phyloP scores from a whole-genome alignment of 2,329 filamentous ascomycete species.

The Raffaelea deltoideospora region DNA sequence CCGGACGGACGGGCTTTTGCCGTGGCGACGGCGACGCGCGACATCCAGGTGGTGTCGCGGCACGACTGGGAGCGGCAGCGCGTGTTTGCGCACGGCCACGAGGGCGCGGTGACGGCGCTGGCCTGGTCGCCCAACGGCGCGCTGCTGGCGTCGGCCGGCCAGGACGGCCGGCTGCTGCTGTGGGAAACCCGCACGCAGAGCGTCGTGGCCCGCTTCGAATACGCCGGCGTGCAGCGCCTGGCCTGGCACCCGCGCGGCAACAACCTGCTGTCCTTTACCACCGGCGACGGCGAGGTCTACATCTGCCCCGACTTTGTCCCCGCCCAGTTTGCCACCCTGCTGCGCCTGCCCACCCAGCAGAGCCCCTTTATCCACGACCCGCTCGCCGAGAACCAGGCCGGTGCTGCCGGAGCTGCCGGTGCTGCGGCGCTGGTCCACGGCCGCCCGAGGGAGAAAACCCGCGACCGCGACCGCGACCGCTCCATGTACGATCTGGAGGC shows the following conservation, averaged over 20 bases:
- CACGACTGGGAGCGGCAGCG: constrained; percentile 82
- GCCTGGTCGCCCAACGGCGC: constrained; percentile 94
- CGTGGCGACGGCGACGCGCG: constrained; percentile 63
- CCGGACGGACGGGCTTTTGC: constrained; percentile 88
- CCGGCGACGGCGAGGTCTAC: constrained; percentile 81
- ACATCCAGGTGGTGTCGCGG: constrained; percentile 77
- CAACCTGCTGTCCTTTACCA: constrained; percentile 85
- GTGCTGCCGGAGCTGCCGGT: background rate
- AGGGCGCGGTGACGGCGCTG: constrained; percentile 69
- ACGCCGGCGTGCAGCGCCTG: constrained; percentile 70
- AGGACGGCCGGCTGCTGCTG: constrained; percentile 55
- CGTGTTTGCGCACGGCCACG: constrained; percentile 63
- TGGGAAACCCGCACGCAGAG: constrained; percentile 88
- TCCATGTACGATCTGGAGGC: constrained; percentile 31
- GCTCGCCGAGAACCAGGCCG: constrained; percentile 48
- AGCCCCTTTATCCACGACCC: constrained; percentile 80
- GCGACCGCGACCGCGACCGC: constrained; percentile 30
- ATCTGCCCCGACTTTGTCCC: constrained; percentile 63
- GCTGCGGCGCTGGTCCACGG: no score
- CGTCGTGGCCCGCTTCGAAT: constrained; percentile 62
- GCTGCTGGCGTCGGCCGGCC: constrained; percentile 57
- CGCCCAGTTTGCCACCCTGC: constrained; percentile 37
- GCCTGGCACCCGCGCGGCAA: constrained; percentile 75
- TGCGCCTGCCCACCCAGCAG: constrained; percentile 49
- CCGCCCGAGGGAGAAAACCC: background rate